Evolutionary conservation across 2,329 filamentous ascomycete genomes (phyloP), one percentile per base, ranked within the genome.

Genomic region (Pseudodiploospora longispora): DNA sequence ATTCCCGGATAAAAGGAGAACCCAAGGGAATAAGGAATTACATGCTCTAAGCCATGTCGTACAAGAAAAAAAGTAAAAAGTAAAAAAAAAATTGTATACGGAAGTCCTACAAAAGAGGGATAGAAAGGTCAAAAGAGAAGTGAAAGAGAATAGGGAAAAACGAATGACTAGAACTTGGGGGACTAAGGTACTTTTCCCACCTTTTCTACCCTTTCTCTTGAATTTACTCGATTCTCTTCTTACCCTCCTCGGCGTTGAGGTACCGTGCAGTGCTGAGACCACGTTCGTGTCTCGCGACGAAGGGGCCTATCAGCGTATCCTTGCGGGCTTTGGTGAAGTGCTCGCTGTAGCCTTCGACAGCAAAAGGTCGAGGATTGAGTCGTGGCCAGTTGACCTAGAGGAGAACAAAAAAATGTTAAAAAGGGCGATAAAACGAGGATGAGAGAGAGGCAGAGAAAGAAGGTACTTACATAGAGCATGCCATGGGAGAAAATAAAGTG

Each of bases 321-420:
- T 93, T 89, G 52, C 83, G 76, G 9, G 90, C 89, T 60, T 88
- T 86, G 53, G 76, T 75, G 53, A 95, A 80, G 42, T 91, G 87
- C 55, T 96, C 89, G 56, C 88, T 82, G 64, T 90, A 95, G 34
- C 88, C 88, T 58, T 98, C 93, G 6, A 80, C 77, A 3, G 88
- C 90, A 66, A 85, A 94, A 3, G 87, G 80, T 10, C 88, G 83
- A 8, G 89, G 90, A 63, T 94, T 95, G 39, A 98, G 78, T 61
- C 95, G 96, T 7, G 93, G 93, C 93, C 94, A 98, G 68, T 96
- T 97, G 54, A 96, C 90, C 89, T 95, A 49, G 28, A 40, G 49
- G 27, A 38, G 19, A 12, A 38, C 7, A 37, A 41, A 38, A n/a
- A 9, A 3, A 40, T 40, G 9, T 41, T 19, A 41, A 2, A 7